phyloP scores from a whole-genome alignment of 2,329 filamentous ascomycete genomes.

The Fusarium sp. region DNA sequence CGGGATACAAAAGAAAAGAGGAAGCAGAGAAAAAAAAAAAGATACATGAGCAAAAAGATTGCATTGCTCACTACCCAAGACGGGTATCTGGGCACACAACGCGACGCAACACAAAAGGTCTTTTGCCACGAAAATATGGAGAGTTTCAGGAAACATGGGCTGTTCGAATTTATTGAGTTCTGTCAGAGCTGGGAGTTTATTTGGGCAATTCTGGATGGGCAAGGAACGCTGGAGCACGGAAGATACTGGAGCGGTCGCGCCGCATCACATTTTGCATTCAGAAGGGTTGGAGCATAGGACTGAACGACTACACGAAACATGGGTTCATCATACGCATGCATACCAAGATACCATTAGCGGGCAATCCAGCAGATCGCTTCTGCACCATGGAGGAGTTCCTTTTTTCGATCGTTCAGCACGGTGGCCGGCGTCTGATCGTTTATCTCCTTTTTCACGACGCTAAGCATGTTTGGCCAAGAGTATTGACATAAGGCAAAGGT shows the following conservation, averaged over 20 bases:
- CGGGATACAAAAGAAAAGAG: neutral
- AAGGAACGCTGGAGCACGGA: conserved; percentile 35
- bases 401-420: conserved; percentile 23
- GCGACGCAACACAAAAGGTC: neutral
- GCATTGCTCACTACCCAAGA: neutral
- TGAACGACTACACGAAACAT: conserved; percentile 40
- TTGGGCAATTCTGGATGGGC: conserved; percentile 15
- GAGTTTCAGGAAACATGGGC: conserved; percentile 3
- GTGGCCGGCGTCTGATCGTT: conserved; percentile 34
- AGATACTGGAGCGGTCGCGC: conserved; percentile 38
- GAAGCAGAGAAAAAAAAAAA: neutral
- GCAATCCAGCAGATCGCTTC: conserved; percentile 26
- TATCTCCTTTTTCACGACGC: neutral
- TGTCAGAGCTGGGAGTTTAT: conserved; percentile 37
- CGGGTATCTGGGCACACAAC: neutral
- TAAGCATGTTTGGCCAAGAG: neutral
- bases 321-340: conserved; percentile 39
- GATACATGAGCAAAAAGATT: neutral
- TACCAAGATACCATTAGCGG: conserved; percentile 30
- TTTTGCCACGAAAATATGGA: conserved; percentile 10
- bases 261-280: conserved; percentile 40
- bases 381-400: conserved; percentile 27
- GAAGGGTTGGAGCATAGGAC: conserved; percentile 38
- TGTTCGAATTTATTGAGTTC: conserved; percentile 21
- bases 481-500: neutral